Conservation (phyloP, 805 yeast genomes). For the Blastobotrys mokoenaii region DNA sequence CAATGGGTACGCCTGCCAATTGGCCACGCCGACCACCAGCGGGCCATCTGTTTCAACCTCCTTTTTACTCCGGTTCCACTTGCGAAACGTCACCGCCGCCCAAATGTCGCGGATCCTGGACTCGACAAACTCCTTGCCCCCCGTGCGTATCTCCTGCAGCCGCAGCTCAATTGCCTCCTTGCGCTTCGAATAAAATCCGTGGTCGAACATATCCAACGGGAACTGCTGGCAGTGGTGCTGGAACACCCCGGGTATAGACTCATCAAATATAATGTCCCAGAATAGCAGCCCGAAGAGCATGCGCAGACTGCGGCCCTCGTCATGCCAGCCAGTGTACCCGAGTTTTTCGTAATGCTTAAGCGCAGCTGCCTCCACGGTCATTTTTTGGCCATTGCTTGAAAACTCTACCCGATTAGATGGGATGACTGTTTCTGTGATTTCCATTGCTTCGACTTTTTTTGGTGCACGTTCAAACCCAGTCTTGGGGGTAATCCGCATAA, state of each 20-base stretch:
- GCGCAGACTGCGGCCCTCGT: constrained; percentile 26
- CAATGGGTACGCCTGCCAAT: constrained; percentile 21
- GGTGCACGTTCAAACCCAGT: too few species aligned
- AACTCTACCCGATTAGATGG: background rate
- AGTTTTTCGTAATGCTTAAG: constrained; percentile 20
- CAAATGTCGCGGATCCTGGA: background rate
- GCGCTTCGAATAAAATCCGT: constrained; percentile 18
- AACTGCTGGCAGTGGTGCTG: constrained; percentile 26
- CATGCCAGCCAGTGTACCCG: constrained; percentile 30
- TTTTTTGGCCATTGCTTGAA: constrained; percentile 6
- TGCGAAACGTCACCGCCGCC: constrained; percentile 8
- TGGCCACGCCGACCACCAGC: constrained; percentile 22
- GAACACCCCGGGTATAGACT: constrained; percentile 21
- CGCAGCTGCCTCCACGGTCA: constrained; percentile 30
- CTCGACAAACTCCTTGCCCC: background rate
- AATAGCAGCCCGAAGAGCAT: constrained; percentile 24
- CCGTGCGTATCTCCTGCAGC: constrained; percentile 9
- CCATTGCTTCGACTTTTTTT: too few species aligned
- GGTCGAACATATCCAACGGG: constrained; percentile 25
- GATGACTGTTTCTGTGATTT: background rate
- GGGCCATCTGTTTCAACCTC: constrained; percentile 16
- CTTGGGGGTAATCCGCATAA: too few species aligned
- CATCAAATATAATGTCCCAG: constrained; percentile 26
- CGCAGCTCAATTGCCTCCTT: constrained; percentile 19
- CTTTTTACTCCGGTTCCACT: background rate